Conservation (phyloP, 1,284 basidiomycete genomes). For the Puccinia horiana region DNA sequence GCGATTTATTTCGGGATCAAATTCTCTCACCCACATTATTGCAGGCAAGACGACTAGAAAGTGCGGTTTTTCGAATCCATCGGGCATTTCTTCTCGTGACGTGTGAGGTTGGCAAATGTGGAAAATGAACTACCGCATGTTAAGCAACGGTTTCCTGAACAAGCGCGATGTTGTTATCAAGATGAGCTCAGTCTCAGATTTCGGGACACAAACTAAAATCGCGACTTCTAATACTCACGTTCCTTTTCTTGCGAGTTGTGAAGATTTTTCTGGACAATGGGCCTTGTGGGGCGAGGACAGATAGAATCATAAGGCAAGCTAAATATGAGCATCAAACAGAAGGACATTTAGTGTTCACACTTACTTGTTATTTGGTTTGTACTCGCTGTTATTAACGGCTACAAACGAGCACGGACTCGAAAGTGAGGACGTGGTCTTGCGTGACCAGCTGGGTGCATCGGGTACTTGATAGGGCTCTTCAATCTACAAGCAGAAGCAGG, state of each 20-base stretch:
- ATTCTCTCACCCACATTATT: not conserved
- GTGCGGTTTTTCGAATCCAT: not conserved
- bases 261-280: not conserved
- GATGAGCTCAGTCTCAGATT: not conserved
- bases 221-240: conserved; percentile 1
- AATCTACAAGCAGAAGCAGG: not conserved
- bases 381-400: not conserved
- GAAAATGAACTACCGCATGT: conserved; percentile 50
- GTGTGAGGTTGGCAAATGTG: conserved; percentile 49
- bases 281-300: not conserved
- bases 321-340: not conserved
- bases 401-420: not conserved
- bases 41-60: not conserved
- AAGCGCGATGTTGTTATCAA: not conserved
- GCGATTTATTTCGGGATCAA: not conserved
- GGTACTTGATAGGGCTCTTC: not conserved
- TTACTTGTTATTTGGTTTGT: conserved; percentile 11
- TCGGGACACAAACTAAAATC: not conserved
- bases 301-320: not conserved
- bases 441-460: not conserved
- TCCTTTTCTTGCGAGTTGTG: conserved; percentile 12
- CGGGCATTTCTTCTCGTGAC: conserved; percentile 48
- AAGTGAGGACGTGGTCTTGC: not conserved
- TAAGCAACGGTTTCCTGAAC: conserved; percentile 47
- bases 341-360: not conserved